Conservation (phyloP, 2,329 filamentous ascomycete species). For the Ophiocordyceps polyrhachis-furcata region DNA sequence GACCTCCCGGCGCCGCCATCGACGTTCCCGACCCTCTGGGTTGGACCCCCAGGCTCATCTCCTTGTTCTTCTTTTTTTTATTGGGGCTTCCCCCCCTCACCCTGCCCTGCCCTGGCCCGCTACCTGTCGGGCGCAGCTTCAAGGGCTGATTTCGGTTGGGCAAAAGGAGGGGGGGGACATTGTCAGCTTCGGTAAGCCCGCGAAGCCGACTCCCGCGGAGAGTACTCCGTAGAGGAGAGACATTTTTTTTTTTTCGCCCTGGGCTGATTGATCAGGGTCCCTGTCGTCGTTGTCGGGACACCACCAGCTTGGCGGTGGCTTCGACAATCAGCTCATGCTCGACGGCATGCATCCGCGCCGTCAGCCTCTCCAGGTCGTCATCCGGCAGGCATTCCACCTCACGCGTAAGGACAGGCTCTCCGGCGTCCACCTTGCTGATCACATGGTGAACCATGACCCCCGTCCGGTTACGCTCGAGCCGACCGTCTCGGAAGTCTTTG, state of each 20-base stretch:
- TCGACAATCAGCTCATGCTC: conserved; percentile 70
- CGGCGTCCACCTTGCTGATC: conserved; percentile 61
- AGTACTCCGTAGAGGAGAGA: not conserved
- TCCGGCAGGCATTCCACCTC: conserved; percentile 37
- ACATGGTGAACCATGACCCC: conserved; percentile 88
- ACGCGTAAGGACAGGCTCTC: conserved; percentile 38
- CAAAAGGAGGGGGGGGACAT: no score
- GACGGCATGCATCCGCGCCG: conserved; percentile 52
- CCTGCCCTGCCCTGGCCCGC: not conserved
- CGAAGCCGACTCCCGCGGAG: no score
- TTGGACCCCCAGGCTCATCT: not conserved
- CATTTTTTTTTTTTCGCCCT: not conserved
- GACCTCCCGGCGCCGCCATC: not conserved
- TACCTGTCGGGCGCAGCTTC: not conserved
- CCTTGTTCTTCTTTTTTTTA: no score
- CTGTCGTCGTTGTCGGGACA: not conserved
- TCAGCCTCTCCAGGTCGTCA: conserved; percentile 45
- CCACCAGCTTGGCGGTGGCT: conserved; percentile 36
- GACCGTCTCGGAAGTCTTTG: conserved; percentile 45
- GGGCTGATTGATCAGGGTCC: not conserved
- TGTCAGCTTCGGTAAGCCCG: no score
- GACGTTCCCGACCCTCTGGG: not conserved
- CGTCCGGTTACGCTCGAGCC: conserved; percentile 40
- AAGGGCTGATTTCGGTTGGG: no score
- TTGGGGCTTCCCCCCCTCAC: not conserved